phyloP scores from a whole-genome alignment of 768 basidiomycete genomes.

The Mycena epipterygia region DNA sequence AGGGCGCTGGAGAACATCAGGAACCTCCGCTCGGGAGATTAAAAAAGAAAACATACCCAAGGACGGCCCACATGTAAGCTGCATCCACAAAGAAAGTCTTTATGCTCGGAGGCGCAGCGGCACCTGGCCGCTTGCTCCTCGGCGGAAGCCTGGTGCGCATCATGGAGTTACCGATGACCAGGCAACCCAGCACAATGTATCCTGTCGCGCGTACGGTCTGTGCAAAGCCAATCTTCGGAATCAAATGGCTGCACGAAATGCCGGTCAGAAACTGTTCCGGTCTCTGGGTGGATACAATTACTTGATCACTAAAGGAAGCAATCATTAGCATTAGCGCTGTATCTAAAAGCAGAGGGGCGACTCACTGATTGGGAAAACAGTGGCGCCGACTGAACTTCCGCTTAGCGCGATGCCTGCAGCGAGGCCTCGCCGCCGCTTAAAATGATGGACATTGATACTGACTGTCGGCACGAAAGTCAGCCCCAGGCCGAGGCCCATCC shows the following conservation, averaged over 20 bases:
- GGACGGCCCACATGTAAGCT: constrained; percentile 13
- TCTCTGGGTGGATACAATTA: neutral
- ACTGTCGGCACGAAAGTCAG: constrained; percentile 56
- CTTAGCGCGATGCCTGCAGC: constrained; percentile 60
- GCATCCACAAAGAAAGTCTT: constrained; percentile 28
- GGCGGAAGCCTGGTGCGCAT: constrained; percentile 31
- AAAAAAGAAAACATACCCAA: constrained; percentile 12
- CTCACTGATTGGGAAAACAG: constrained; percentile 25
- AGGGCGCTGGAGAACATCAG: constrained; percentile 14
- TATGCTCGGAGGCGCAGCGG: constrained; percentile 7
- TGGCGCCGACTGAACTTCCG: constrained; percentile 44
- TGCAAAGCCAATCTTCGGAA: constrained; percentile 23
- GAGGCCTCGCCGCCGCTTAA: constrained; percentile 52
- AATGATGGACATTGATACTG: constrained; percentile 53
- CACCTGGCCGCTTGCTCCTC: neutral
- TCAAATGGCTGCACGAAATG: constrained; percentile 12
- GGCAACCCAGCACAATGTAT: constrained; percentile 12
- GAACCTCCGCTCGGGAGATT: neutral
- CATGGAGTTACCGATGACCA: constrained; percentile 23
- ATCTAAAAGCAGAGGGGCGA: neutral
- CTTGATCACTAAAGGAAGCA: constrained; percentile 7
- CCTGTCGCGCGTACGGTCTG: constrained; percentile 19
- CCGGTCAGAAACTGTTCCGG: neutral
- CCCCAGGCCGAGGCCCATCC: constrained; percentile 55
- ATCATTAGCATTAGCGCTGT: neutral